Base-by-base conservation (phyloP, 441 rosid genomes). In the Pelargonium exstipulatum region DNA sequence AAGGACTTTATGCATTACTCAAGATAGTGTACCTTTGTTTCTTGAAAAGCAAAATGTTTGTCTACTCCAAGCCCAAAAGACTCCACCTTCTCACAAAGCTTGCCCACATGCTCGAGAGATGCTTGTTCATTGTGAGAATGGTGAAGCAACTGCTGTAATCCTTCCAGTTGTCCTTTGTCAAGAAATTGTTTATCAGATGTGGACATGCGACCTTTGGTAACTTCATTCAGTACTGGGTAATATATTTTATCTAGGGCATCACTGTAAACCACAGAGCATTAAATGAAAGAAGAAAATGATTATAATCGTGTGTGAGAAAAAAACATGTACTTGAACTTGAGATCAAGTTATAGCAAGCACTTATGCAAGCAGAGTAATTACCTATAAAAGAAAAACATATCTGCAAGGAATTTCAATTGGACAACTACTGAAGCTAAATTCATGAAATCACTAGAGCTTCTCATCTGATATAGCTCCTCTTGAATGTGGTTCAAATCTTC, bases 371-470 rank as follows among this genome's bases (percentile, higher is more conserved):
- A 51, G 48, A 46, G 26, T 74, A 62, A 12, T 61, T 88, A 93
- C 97, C 96, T 80, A 77, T 90, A 88, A 76, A 88, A 86, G 75
- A 81, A 79, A 73, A 90, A 73, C 66, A 93, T 83, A 80, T 89
- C 90, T 13, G 82, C 81, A 64, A 89, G 84, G 74, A 93, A 88
- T 73, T 88, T 89, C 66, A 91, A 68, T 65, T 81, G 83, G 76
- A 74, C 80, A 69, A 85, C 64, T 8, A 81, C 55, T 61, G 85
- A 72, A 49, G 76, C 76, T 35, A 83, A 70, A 73, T 83, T 75
- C 60, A 71, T 57, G 72, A 70, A 66, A 73, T 55, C 79, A 5
- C 67, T 77, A 55, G 83, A 77, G 29, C 57, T 68, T 70, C 75
- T 83, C 35, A 77, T 69, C 69, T 76, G 82, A 79, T 73, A 58